Evolutionary conservation across 495 filamentous ascomycete genomes (phyloP).

Genomic region (Neurospora tetrasperma): DNA sequence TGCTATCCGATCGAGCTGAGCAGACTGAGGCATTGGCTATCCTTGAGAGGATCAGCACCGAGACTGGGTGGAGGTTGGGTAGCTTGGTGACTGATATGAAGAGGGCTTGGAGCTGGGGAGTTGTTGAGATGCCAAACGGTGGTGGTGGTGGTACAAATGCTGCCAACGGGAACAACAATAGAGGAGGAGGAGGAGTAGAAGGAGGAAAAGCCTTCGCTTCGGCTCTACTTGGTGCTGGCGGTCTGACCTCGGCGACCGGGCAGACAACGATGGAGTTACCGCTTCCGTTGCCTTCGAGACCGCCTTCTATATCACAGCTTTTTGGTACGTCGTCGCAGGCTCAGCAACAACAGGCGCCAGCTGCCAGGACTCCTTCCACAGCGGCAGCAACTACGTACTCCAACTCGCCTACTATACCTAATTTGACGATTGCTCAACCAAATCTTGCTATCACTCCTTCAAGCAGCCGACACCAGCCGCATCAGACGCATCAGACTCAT

Average conservation of each 20-base stretch:
- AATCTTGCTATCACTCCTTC: not conserved
- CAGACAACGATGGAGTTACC: not conserved
- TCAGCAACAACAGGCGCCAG: not conserved
- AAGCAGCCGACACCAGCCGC: not conserved
- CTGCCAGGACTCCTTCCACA: not conserved
- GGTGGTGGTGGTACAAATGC: not conserved
- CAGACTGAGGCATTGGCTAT: conserved; percentile 78
- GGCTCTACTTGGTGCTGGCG: conserved; percentile 1
- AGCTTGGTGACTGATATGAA: conserved; percentile 60
- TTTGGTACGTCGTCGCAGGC: not conserved
- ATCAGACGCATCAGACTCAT: no score
- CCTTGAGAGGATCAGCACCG: conserved; percentile 60
- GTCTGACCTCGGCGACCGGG: not conserved
- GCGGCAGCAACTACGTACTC: not conserved
- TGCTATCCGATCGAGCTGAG: conserved; percentile 54
- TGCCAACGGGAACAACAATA: not conserved
- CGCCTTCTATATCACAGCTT: not conserved
- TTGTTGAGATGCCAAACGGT: not conserved
- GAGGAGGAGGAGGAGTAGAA: not conserved
- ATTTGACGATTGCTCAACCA: not conserved
- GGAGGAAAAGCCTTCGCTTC: not conserved
- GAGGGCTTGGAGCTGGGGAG: conserved; percentile 41
- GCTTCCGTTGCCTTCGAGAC: not conserved
- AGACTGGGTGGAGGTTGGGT: conserved; percentile 68
- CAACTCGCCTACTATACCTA: not conserved